A percentile compares a stretch with the other conserved stretches of the same genome.
Conservation (phyloP, 106 monocot genomes). For the Phalaenopsis equestris region DNA sequence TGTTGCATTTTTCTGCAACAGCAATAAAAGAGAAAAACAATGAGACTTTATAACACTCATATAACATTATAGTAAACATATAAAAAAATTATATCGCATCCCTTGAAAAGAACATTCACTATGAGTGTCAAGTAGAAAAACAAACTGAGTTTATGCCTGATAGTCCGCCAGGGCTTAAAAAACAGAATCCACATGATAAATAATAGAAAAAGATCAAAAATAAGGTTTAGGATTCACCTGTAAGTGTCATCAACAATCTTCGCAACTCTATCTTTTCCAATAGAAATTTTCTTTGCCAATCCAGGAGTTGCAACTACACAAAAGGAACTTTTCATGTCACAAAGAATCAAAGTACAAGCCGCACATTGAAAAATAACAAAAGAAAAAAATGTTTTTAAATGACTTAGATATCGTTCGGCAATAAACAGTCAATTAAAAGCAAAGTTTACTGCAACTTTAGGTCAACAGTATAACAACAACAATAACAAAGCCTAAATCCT, state of each 20-base stretch:
- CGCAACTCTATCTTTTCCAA: conserved; percentile 58
- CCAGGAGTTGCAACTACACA: conserved; percentile 37
- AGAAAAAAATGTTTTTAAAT: background rate
- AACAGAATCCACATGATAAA: background rate
- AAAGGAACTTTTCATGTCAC: background rate
- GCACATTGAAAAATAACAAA: background rate
- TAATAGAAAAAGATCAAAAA: background rate
- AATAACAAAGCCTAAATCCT: too few species aligned
- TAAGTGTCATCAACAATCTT: conserved; percentile 85
- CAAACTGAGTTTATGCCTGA: background rate
- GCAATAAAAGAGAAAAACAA: conserved; percentile 9
- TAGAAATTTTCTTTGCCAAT: conserved; percentile 48
- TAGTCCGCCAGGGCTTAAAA: background rate
- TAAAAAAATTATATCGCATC: background rate
- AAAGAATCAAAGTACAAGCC: background rate
- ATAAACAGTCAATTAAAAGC: background rate
- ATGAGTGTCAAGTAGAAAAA: background rate
- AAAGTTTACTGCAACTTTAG: background rate
- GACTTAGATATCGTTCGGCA: background rate
- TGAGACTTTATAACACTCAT: background rate
- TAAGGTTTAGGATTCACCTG: conserved; percentile 30
- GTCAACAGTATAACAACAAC: background rate
- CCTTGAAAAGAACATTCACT: background rate
- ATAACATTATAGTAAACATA: background rate
- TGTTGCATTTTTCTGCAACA: conserved; percentile 78